A percentile compares a stretch with the other conserved stretches of the same genome.
Conservation (phyloP, 805 yeast species). For the Barnettozyma botsteinii region DNA sequence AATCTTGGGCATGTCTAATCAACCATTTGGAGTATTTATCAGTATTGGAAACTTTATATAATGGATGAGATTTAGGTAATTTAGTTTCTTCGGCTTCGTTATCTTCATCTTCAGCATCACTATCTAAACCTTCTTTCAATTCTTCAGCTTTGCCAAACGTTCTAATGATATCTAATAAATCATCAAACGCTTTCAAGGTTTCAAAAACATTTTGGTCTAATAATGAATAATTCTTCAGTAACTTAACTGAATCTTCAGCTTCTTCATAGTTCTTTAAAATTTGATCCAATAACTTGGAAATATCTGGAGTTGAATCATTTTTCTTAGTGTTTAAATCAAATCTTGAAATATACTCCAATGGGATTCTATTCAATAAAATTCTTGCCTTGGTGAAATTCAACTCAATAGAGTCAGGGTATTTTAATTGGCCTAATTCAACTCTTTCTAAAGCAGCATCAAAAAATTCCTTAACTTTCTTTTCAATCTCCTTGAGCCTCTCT, state of each 20-base stretch:
- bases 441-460: slow-evolving; percentile 73
- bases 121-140: slow-evolving; percentile 53
- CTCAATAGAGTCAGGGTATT: slow-evolving; percentile 40
- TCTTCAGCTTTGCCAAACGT: slow-evolving; percentile 53
- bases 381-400: slow-evolving; percentile 50
- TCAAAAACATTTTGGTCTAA: slow-evolving; percentile 41
- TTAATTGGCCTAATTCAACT: slow-evolving; percentile 49
- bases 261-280: slow-evolving; percentile 42
- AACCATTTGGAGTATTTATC: slow-evolving; percentile 50
- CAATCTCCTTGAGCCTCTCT: neutral
- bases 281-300: slow-evolving; percentile 38
- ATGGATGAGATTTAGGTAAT: slow-evolving; percentile 50
- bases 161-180: slow-evolving; percentile 59
- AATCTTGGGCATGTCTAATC: slow-evolving; percentile 21
- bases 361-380: slow-evolving; percentile 52
- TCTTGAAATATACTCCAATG: slow-evolving; percentile 49
- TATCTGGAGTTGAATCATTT: slow-evolving; percentile 23
- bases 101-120: slow-evolving; percentile 44
- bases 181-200: slow-evolving; percentile 55
- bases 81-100: slow-evolving; percentile 31
- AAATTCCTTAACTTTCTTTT: slow-evolving; percentile 43
- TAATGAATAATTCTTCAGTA: slow-evolving; percentile 26
- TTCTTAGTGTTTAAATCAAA: slow-evolving; percentile 38
- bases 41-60: slow-evolving; percentile 34
- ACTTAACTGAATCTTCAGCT: slow-evolving; percentile 30